Base-by-base conservation (phyloP, 352 stramenopile genomes). In the Phytophthora fragariaefolia region DNA sequence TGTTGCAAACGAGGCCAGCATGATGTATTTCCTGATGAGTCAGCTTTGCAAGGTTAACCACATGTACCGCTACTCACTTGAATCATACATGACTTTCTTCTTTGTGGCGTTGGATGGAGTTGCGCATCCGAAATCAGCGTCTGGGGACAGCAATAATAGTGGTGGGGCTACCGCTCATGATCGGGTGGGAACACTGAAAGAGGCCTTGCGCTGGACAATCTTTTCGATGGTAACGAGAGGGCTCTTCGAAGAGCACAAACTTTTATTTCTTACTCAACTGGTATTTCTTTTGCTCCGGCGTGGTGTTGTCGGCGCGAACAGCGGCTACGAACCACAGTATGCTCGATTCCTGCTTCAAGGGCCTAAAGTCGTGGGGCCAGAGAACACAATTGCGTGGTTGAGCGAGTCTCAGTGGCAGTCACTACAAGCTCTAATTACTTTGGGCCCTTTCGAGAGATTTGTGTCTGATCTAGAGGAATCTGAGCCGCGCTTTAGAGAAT, bases 51-150 rank as follows among this genome's bases (percentile, higher is more conserved):
- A 93, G 56, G 80, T 98, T 7, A 95, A 96, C 63, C 90, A 96
- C 78, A 98, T 98, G 92, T 98, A 98, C 61, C 90, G 96, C 26
- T 98, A 98, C 73, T 97, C 89, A 20, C 85, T 98, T 27, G 93
- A 97, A 58, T 91, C 83, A 7, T 96, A 93, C 63, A 91, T 95
- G 77, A 91, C 87, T 6, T 96, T 95, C 45, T 96, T 95, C 64
- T 95, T 90, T 47, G 79, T 90, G 5, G 82, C 88, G 4, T 78
- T 98, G 83, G 63, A 91, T 57, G 78, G 82, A 30, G 67, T 97
- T 28, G 65, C 84, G 34, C 22, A 34, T 8, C 6, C 56, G 59
- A 32, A 50, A 27, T 22, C 13, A 9, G 17, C 27, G 18, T 20
- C 2, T 13, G 66, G 20, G 20, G 58, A 65, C 22, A 50, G 24